Base-by-base conservation (phyloP, 495 filamentous ascomycete species). In the Xylaria nigripes region DNA sequence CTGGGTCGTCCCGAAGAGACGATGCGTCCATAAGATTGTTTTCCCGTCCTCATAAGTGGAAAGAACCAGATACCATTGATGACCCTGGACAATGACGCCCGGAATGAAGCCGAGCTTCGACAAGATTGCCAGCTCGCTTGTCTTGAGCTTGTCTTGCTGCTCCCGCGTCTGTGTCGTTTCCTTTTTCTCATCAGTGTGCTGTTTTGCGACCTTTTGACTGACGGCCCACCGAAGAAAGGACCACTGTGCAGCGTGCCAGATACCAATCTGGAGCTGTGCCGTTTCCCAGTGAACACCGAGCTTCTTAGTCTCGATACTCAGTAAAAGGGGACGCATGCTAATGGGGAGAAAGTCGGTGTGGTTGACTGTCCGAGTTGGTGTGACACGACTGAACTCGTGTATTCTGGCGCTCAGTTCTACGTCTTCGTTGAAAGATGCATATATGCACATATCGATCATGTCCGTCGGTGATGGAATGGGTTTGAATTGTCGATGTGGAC, bases 251-350 rank as follows among this genome's bases (percentile, higher is more conserved):
- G 43, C 45, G 10, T 47, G 52, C 52, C 52, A 55, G 19, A 55
- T 38, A 24, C 52, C 52, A 21, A 55, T 46, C 43, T 55, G 52
- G 21, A 55, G 27, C 29, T 55, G 36, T 16, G 52, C 52, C 40
- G 16, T 27, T 12, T 55, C 43, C 24, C 36, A 47, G 18, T 48
- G 25, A n/a, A 29, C 52, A 25, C 27, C 52, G 36, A 44, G 30
- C 45, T 42, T 47, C 45, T 55, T 55, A 48, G 52, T 47, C 29
- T 55, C 52, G 45, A 55, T 55, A 29, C 52, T 48, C 9, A 55
- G 9, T 12, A 34, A 19, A 22, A 55, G 43, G 21, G 52, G 52
- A 29, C 45, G 25, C 16, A 0, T 2, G 25, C 27, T 25, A 12
- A 55, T 27, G 5, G 42, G 19, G 19, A 19, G n/a, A 29, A 48